Evolutionary conservation across 1,284 basidiomycete genomes (phyloP), one percentile per base, ranked within the genome.

Genomic region (Ganoderma lingzhi): DNA sequence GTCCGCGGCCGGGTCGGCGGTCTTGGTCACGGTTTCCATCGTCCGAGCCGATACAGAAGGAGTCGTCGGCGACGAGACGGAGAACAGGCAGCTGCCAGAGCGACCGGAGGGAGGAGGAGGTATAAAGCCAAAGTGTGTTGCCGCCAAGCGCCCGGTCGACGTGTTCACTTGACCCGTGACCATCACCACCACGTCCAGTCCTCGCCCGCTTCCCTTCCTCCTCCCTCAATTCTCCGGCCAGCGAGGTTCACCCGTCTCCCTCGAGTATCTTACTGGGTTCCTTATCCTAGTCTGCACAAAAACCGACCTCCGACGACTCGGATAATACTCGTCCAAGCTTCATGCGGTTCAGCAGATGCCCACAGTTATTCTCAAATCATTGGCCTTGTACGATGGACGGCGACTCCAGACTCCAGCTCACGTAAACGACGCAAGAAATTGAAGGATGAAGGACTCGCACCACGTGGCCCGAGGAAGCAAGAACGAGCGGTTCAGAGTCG

Each of bases 1-100:
- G 58, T 78, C 77, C 32, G 70, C 74, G 23, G 76, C 67, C 58
- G 73, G 73, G n/a, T 73, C 72, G 32, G 60, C 60, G 53, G 71
- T 71, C 44, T 70, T 67, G 28, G 70, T 72, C 66, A 70, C 68
- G 48, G 71, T 74, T 55, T 73, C 71, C 75, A 77, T 76, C 65
- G 45, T 63, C 58, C n/a, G 45, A 19, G 63, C 32, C 41, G 59
- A 51, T 35, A 17, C 23, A n/a, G 51, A 42, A 17, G 58, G 32
- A 35, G 61, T 63, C 65, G 72, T 55, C 67, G 69, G 35, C 28
- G 68, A 67, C 67, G 64, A 58, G 55, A 63, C 63, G 65, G 44
- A 62, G 61, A 56, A 59, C 19, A 66, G 62, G 68, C 62, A 66
- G 70, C 66, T 71, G 70, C 72, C 72, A 73, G 70, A 70, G 65